A percentile compares a stretch with the other conserved stretches of the same genome.
Conservation (phyloP, 202 grass and related monocot species). For the Hordeum pubiflorum region DNA sequence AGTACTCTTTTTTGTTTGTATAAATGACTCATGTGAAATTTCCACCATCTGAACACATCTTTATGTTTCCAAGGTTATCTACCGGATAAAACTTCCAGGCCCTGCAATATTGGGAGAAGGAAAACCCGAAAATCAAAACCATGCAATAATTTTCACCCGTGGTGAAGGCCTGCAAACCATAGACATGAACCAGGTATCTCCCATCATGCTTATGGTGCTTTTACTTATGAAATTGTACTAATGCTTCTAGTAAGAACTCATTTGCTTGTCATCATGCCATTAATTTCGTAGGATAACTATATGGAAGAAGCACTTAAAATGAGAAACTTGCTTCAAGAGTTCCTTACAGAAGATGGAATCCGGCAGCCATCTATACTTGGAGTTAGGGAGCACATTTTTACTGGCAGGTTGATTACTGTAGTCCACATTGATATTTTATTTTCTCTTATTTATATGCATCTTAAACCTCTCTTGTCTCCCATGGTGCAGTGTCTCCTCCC, state of each 20-base stretch:
- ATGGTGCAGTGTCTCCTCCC: slow-evolving; percentile 80
- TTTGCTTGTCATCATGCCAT: slow-evolving; percentile 19
- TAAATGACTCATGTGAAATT: slow-evolving; percentile 5
- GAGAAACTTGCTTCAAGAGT: slow-evolving; percentile 94
- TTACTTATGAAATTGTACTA: slow-evolving; percentile 19
- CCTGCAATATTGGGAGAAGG: slow-evolving; percentile 85
- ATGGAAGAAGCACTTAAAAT: slow-evolving; percentile 98
- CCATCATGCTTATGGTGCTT: slow-evolving; percentile 17
- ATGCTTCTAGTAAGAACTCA: not conserved
- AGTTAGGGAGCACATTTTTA: slow-evolving; percentile 97
- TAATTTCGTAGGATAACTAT: slow-evolving; percentile 77
- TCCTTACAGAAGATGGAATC: slow-evolving; percentile 55
- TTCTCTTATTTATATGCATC: slow-evolving; percentile 20
- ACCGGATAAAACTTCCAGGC: slow-evolving; percentile 90
- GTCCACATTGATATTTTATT: slow-evolving; percentile 4
- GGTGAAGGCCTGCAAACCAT: slow-evolving; percentile 93
- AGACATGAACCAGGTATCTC: slow-evolving; percentile 89
- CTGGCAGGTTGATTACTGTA: slow-evolving; percentile 64
- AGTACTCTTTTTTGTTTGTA: not conserved
- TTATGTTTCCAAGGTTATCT: slow-evolving; percentile 68
- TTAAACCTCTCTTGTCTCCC: slow-evolving; percentile 24
- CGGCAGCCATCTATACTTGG: slow-evolving; percentile 88
- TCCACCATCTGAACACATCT: slow-evolving; percentile 17
- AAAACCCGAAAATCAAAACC: slow-evolving; percentile 97
- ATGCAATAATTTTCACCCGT: slow-evolving; percentile 92